Evolutionary conservation across 192 early-diverging fungal species (phyloP).

Genomic region (Mortierella antarctica): DNA sequence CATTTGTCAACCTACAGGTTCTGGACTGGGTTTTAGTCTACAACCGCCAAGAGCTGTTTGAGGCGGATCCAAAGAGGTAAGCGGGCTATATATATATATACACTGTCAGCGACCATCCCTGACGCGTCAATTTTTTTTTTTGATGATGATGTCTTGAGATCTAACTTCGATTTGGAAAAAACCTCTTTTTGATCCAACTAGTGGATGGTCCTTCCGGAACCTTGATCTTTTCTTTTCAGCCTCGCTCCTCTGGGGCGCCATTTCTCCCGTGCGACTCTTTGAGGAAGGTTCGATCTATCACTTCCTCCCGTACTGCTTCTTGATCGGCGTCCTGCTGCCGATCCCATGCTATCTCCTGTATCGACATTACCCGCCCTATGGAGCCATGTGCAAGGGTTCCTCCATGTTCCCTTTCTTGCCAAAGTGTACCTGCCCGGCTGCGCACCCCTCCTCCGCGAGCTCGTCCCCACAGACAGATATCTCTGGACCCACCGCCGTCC

Average conservation of each 20-base stretch:
- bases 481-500: too few relatives aligned
- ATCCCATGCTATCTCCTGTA: constrained; percentile 43
- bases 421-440: constrained; percentile 20
- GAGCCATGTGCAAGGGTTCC: constrained; percentile 24
- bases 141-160: background rate
- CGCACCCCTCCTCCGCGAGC: background rate
- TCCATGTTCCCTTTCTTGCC: constrained; percentile 26
- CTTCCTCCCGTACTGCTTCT: constrained; percentile 37
- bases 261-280: constrained; percentile 28
- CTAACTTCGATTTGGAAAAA: background rate
- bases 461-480: too few relatives aligned
- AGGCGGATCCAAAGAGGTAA: constrained; percentile 21
- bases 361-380: constrained; percentile 36
- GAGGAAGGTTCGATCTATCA: constrained; percentile 24
- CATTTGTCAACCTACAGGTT: constrained; percentile 39
- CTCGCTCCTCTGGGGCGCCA: constrained; percentile 42
- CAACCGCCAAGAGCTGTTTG: constrained; percentile 35
- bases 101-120: background rate
- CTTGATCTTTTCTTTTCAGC: constrained; percentile 46
- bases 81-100: background rate
- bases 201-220: constrained; percentile 48
- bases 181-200: background rate
- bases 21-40: constrained; percentile 36
- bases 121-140: background rate
- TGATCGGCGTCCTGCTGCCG: constrained; percentile 31